Evolutionary conservation across 2,329 filamentous ascomycete genomes (phyloP), one percentile per base, ranked within the genome.

Genomic region (Chrysosporium queenslandicum): DNA sequence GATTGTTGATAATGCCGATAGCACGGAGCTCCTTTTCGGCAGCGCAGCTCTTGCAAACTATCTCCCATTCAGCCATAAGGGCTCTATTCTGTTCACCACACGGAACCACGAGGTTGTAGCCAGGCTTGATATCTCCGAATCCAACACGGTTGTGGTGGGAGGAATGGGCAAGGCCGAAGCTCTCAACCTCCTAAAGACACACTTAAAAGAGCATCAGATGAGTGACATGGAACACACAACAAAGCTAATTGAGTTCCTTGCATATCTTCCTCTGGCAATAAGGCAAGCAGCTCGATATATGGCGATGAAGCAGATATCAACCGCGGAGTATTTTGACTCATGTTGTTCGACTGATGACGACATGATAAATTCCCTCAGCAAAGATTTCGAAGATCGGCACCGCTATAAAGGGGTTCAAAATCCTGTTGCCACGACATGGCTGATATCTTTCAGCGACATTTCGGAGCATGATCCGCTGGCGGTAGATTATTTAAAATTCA

Each of bases 1-100:
- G 21, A 37, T 48, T n/a, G 4, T 48, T 7, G 46, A 48, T n/a
- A 48, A 48, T 37, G 46, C n/a, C 11, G 46, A 48, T 25, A 30
- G 39, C 18, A 20, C 23, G 30, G 20, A 34, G 11, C 6, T 39
- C 12, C 30, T 48, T 48, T 27, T 23, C 21, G 16, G 2, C 16
- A 14, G 3, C 5, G n/a, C 4, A 34, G 5, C 9, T 4, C 12
- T 34, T 14, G 4, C 4, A 7, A 3, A 34, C 3, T 14, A 34
- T 14, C 3, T 34, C 5, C 32, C 32, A 12, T 12, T 6, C 5
- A 34, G 32, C n/a, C 32, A 14, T 4, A 34, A 34, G 3, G 32
- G 32, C 4, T 34, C 32, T 4, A 34, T 34, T 14, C 12, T 34
- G 12, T 6, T 34, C 32, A 34, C 32, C 5, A 30, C 29, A 6